Evolutionary conservation across 148 eudicot species (phyloP), one percentile per base, ranked within the genome.

Genomic region (Limonium bicolor): DNA sequence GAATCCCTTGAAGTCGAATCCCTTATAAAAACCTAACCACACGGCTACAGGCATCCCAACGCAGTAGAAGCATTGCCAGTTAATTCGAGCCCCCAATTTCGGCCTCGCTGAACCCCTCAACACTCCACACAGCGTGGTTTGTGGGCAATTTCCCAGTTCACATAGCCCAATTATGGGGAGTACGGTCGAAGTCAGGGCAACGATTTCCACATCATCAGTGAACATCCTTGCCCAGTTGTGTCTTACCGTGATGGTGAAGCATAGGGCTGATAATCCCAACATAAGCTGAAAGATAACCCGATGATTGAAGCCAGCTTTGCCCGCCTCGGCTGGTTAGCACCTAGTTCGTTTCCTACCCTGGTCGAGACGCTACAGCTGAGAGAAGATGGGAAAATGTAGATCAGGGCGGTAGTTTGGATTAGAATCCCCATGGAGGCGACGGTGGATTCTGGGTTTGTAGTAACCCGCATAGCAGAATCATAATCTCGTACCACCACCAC

Each of bases 401-500:
- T 68, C 17, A 82, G 48, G 3, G 93, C 15, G 3, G 93, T 82
- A 1, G 82, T 82, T 65, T 82, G 93, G 28, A 82, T 82, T 44
- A 82, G 39, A 36, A 82, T 68, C 14, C 93, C 93, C 78, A 77
- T 82, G 21, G 93, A 77, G 20, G 78, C 69, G 0, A 82, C 76
- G 0, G 78, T 68, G 1, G 71, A 55, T 44, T 50, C 61, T 21
- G 93, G 93, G 40, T 77, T 74, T 11, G 42, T 3, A 82, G 48
- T 16, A 75, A 29, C 38, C 94, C 94, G 37, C 94, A 74, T 6
- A 78, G 42, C 42, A 82, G 46, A 41, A 82, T 69, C 83, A 78
- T 82, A 69, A 82, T 70, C 35, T 82, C 94, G 36, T 82, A 82
- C 87, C 94, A 82, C 94, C 94, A 82, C 94, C 94, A 82, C 28